Percentiles rank a stretch among this genome's conserved stretches.
These are phyloP conservation scores for Cystofilobasidium macerans DNA, from an alignment of 768 basidiomycete species.

Conservation along the genomic window DNA sequence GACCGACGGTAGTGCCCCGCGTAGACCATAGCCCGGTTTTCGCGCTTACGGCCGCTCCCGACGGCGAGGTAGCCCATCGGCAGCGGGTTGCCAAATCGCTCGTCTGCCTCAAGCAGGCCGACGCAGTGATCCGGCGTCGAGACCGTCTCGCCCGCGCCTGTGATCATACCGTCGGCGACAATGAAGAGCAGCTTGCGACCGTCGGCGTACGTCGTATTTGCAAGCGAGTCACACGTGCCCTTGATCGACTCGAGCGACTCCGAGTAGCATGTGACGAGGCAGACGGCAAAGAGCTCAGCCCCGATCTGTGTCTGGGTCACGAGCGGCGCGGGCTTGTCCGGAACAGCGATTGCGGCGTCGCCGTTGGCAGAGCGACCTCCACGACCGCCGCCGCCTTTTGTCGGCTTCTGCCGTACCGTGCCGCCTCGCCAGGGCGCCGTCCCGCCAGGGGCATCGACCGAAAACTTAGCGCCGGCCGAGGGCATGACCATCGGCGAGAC, in stretches of 20 bases:
- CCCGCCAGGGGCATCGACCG: conserved; percentile 79
- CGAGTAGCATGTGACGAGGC: conserved; percentile 93
- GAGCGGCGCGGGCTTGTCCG: conserved; percentile 43
- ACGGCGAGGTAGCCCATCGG: conserved; percentile 91
- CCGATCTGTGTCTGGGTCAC: conserved; percentile 86
- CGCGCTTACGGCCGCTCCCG: conserved; percentile 73
- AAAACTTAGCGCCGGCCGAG: conserved; percentile 75
- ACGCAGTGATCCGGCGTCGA: conserved; percentile 98
- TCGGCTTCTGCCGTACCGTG: conserved; percentile 14
- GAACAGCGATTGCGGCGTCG: neutral
- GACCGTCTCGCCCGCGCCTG: conserved; percentile 86
- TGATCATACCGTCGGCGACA: conserved; percentile 97
- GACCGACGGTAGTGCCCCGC: conserved; percentile 96
- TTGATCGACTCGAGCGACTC: conserved; percentile 89
- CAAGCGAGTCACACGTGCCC: conserved; percentile 86
- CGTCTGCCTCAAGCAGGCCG: conserved; percentile 76
- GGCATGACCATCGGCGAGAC: conserved; percentile 95
- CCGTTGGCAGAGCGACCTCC: conserved; percentile 43
- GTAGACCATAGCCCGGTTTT: conserved; percentile 96
- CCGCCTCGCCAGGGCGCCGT: conserved; percentile 81
- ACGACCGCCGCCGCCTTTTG: conserved; percentile 44
- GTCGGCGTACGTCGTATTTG: conserved; percentile 81
- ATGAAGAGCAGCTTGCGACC: conserved; percentile 82
- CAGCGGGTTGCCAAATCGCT: conserved; percentile 86
- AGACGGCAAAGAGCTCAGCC: conserved; percentile 85